Conservation (phyloP, 2,329 filamentous ascomycete genomes). For the Pseudomassariella vexata region DNA sequence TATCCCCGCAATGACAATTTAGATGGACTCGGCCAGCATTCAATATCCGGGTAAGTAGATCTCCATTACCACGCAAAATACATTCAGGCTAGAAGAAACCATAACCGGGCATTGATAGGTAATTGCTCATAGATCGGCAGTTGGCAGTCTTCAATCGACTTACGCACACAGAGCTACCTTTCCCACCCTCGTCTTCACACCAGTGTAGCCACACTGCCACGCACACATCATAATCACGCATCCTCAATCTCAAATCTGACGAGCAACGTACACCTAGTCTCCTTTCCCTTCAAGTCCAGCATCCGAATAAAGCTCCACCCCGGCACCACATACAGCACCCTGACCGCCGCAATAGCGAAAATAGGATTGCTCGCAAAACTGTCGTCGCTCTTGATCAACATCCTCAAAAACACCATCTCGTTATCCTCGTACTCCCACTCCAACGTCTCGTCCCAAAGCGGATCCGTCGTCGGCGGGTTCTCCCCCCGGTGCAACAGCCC, state of each 20-base stretch:
- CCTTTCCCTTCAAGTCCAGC: constrained; percentile 57
- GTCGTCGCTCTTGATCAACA: constrained; percentile 63
- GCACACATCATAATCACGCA: too few species aligned
- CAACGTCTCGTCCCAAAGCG: constrained; percentile 59
- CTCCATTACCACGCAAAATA: too few species aligned
- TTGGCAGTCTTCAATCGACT: background rate
- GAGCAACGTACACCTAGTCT: constrained; percentile 57
- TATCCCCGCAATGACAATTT: too few species aligned
- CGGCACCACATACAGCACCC: constrained; percentile 46
- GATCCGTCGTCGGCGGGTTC: constrained; percentile 53
- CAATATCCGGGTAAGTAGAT: too few species aligned
- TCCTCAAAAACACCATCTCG: constrained; percentile 57
- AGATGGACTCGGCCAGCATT: too few species aligned
- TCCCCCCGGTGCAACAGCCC: constrained; percentile 53
- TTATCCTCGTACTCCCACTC: constrained; percentile 66
- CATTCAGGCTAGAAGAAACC: background rate
- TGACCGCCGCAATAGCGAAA: constrained; percentile 54
- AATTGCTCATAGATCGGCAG: background rate
- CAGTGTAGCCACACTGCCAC: too few species aligned
- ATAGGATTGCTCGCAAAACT: constrained; percentile 57
- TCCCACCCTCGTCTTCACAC: too few species aligned
- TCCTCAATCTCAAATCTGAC: constrained; percentile 55
- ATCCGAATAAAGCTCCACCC: constrained; percentile 62
- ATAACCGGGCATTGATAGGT: background rate
- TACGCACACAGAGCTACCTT: background rate